These are phyloP conservation scores for Auricularia cornea DNA, from an alignment of 768 basidiomycete species.

Conservation along the genomic window DNA sequence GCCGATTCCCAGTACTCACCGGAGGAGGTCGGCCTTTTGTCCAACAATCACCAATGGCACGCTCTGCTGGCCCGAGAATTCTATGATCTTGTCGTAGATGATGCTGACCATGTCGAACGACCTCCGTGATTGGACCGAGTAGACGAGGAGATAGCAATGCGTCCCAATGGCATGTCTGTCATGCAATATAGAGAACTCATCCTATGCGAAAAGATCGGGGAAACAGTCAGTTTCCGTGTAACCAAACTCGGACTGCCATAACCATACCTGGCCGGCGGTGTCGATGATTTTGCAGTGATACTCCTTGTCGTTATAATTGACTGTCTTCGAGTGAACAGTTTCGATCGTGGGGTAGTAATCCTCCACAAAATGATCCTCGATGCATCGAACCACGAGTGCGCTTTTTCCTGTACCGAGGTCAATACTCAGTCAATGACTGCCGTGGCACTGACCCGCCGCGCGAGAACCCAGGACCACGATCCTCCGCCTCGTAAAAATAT, in stretches of 20 bases:
- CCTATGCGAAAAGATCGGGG: constrained; percentile 36
- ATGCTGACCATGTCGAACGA: constrained; percentile 94
- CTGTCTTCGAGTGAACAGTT: constrained; percentile 74
- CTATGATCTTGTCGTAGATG: constrained; percentile 87
- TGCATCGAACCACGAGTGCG: constrained; percentile 86
- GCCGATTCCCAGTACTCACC: too few relatives aligned
- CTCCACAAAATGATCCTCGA: constrained; percentile 86
- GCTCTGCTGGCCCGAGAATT: constrained; percentile 73
- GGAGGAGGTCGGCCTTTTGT: constrained; percentile 77
- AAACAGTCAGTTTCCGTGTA: too few relatives aligned
- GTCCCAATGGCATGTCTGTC: constrained; percentile 93
- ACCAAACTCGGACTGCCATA: too few relatives aligned
- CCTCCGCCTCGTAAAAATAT: constrained; percentile 65
- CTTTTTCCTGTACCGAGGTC: constrained; percentile 75
- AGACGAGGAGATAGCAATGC: constrained; percentile 95
- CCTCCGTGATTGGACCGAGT: constrained; percentile 83
- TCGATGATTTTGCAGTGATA: constrained; percentile 98
- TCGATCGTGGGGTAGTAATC: constrained; percentile 96
- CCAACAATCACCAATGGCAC: constrained; percentile 94
- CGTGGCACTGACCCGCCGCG: constrained; percentile 65
- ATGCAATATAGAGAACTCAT: constrained; percentile 94
- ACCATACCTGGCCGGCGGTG: constrained; percentile 72
- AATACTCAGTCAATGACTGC: constrained; percentile 9
- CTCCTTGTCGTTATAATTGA: constrained; percentile 80
- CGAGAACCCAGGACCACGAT: constrained; percentile 83